Base-by-base conservation (phyloP, 345 rosid genomes). In the Lepidium africanum region DNA sequence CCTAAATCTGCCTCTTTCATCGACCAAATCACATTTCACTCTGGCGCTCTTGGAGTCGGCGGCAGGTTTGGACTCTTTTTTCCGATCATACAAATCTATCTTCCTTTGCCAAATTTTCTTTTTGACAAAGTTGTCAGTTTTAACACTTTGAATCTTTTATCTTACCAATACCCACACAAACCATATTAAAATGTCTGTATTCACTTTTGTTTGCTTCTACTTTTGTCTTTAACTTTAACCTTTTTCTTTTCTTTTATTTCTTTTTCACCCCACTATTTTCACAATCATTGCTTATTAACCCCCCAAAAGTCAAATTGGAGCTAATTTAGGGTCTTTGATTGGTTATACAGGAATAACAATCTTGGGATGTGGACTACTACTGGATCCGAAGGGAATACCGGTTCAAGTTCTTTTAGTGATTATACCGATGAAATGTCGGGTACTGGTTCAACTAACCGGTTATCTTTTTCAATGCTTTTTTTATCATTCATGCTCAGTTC, bases 1-100 rank as follows among this genome's bases (percentile, higher is more conserved):
- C 98, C 98, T 13, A 90, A 88, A 59, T 93, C 98, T 0, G 97
- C 86, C 1, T 86, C 68, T 10, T 80, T 86, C 21, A 87, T 93
- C 32, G 86, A 79, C 60, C 83, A 74, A 50, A 79, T 88, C 66
- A 79, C 78, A 15, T 81, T 76, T 82, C 95, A 88, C 67, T 73
- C 88, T 6, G 95, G 95, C 9, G 89, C 71, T 17, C 91, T 88
- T 4, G 95, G 95, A 19, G 91, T 86, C 35, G 95, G 95, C 7
- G 91, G 95, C 76, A 84, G 94, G 94, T 87, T 73, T 65, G 61
- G 38, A 63, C 30, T 68, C 65, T 61, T 25, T 57, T 23, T 47
- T 36, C 7, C 59, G 27, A 25, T 33, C 52, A 11, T 27, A 45
- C 59, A 9, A 16, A n/a, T 36, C 13, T 63, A 13, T 57, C 64